Conservation (phyloP, 208 protist genomes). For the Leishmania major region DNA sequence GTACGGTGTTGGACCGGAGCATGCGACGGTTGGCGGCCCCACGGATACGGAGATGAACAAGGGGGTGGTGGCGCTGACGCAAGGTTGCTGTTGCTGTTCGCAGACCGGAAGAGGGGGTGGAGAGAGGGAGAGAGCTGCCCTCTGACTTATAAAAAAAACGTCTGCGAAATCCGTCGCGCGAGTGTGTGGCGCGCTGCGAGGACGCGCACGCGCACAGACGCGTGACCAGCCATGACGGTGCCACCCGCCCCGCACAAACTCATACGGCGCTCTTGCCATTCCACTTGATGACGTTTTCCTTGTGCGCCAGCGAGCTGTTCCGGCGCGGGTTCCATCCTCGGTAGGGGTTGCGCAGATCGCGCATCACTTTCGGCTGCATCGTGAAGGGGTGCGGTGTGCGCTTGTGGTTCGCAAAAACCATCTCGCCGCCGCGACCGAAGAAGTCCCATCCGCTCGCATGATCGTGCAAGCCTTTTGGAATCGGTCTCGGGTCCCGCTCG, state of each 20-base stretch:
- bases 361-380: constrained; percentile 90
- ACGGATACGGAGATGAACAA: background rate
- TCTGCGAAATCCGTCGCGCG: background rate
- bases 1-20: background rate
- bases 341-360: constrained; percentile 68
- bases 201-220: background rate
- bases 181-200: background rate
- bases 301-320: constrained; percentile 84
- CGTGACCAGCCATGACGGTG: background rate
- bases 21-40: background rate
- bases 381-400: constrained; percentile 65
- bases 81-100: background rate
- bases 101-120: background rate
- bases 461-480: constrained; percentile 84
- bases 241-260: background rate
- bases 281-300: constrained; percentile 89
- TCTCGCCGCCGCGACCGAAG: constrained; percentile 80
- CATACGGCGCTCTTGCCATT: constrained; percentile 81
- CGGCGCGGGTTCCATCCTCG: constrained; percentile 73
- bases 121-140: background rate
- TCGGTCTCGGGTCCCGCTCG: constrained; percentile 71
- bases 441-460: constrained; percentile 86
- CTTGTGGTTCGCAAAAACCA: constrained; percentile 79
- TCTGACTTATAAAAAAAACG: background rate
- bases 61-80: background rate